Evolutionary conservation across 2,329 filamentous ascomycete species (phyloP).

Genomic region (Exophiala sideris): DNA sequence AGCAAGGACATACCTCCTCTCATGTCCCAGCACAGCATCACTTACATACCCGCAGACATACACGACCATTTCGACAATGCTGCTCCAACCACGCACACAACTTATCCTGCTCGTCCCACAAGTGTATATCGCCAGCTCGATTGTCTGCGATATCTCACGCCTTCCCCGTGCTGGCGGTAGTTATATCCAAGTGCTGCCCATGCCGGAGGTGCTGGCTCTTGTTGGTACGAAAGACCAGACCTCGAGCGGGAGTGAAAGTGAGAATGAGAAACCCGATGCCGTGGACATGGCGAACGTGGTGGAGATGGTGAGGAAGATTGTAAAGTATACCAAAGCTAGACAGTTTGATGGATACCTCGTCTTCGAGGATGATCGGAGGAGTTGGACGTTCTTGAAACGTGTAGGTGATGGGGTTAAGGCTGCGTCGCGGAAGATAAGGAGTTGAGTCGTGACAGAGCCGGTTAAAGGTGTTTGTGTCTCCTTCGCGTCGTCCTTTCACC

Average conservation of each 20-base stretch:
- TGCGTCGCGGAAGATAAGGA: background rate
- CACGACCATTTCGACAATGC: constrained; percentile 15
- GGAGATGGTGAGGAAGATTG: constrained; percentile 14
- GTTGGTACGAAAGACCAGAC: background rate
- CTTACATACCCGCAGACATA: constrained; percentile 11
- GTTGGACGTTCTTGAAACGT: constrained; percentile 17
- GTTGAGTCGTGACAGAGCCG: too few relatives aligned
- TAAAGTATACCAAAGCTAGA: constrained; percentile 14
- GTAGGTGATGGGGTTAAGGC: constrained; percentile 15
- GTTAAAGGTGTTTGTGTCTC: too few relatives aligned
- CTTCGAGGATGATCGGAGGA: constrained; percentile 13
- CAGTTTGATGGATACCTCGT: constrained; percentile 19
- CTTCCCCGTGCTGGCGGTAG: constrained; percentile 9
- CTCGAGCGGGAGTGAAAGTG: background rate
- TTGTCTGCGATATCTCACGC: constrained; percentile 12
- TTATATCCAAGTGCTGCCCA: constrained; percentile 13
- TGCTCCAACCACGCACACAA: constrained; percentile 11
- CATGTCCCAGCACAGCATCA: constrained; percentile 3
- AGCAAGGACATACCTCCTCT: constrained; percentile 16
- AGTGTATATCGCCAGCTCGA: constrained; percentile 11
- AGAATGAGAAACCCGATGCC: background rate
- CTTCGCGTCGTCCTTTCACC: background rate
- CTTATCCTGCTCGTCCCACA: constrained; percentile 17
- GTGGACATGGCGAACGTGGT: constrained; percentile 1
- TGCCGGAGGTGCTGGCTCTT: constrained; percentile 8